Evolutionary conservation across 2,329 filamentous ascomycete genomes (phyloP), one percentile per base, ranked within the genome.

Genomic region (Aspergillus ruber): DNA sequence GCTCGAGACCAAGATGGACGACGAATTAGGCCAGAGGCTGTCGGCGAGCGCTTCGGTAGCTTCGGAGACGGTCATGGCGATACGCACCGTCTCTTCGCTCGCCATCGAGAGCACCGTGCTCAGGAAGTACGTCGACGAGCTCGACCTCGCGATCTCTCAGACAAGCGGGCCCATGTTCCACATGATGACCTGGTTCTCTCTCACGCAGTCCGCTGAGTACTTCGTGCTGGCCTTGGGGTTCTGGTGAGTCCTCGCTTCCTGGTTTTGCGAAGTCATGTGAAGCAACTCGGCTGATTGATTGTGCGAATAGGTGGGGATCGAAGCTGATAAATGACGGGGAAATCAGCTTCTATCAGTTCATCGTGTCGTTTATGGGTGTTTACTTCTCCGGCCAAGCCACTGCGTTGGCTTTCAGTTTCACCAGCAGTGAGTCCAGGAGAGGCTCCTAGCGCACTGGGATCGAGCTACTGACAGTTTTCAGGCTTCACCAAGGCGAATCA

Each of bases 241-340:
- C 48, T 59, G 56, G 56, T 58, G 42, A 17, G 43, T 29, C 17
- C 36, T 44, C 45, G 15, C 33, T 35, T 35, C 55, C 20, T 51
- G 18, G 52, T 50, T 42, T 57, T 53, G 21, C 56, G 50, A 48
- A 21, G 9, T 39, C 17, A 39, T 17, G 36, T 39, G 32, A 35
- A 35, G 32, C 32, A 5, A 35, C 32, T 35, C 32, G 32, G 32
- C 13, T 35, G 9, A 35, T 35, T 52, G 53, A 42, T 56, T 50
- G 50, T 56, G 50, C 21, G 39, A 35, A 35, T 47, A 44, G 79
- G 75, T 85, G 85, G 50, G 83, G 81, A 39, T 80, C 77, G 3
- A 74, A 68, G 8, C 72, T 85, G 23, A 58, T 85, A n/a, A 69
- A 71, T 1, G 64, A 61, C 17, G 69, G 73, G 2, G 76, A 84